These are phyloP conservation scores for Bjerkandera adusta DNA, from an alignment of 1,284 basidiomycete genomes.

Conservation along the genomic window DNA sequence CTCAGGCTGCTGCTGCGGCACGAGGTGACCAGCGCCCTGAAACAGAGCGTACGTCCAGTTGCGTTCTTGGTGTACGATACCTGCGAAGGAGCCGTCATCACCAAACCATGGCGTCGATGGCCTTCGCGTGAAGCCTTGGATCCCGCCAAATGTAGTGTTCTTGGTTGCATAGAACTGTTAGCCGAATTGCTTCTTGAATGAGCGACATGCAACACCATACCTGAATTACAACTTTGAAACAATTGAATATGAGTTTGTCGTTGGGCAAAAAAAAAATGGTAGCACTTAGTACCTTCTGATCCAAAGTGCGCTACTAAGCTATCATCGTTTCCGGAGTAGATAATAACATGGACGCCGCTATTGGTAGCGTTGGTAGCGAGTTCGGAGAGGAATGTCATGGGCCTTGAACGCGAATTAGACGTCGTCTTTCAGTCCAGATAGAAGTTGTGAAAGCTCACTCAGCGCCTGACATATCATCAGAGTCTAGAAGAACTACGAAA, in stretches of 20 bases:
- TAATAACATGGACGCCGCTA: constrained; percentile 17
- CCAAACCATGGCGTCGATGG: constrained; percentile 52
- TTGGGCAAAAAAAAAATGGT: too few relatives aligned
- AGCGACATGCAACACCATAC: background rate
- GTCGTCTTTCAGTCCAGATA: constrained; percentile 20
- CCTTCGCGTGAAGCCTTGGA: constrained; percentile 60
- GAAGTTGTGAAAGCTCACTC: background rate
- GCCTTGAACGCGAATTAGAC: constrained; percentile 11
- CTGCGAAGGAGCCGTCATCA: constrained; percentile 23
- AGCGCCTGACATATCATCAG: constrained; percentile 1
- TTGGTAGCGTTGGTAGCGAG: constrained; percentile 21
- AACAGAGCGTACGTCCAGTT: constrained; percentile 13
- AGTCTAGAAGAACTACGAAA: too few relatives aligned
- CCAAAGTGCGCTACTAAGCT: background rate
- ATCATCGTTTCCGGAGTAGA: constrained; percentile 24
- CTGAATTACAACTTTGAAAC: constrained; percentile 21
- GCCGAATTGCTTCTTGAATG: background rate
- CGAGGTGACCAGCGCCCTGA: constrained; percentile 5
- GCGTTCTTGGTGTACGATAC: constrained; percentile 29
- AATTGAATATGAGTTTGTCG: background rate
- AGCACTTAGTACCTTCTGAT: background rate
- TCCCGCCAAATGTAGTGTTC: constrained; percentile 48
- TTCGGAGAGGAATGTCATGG: constrained; percentile 23
- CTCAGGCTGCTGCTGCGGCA: constrained; percentile 8
- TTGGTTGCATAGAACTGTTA: background rate